Percentiles rank a stretch among this genome's conserved stretches.
These are phyloP conservation scores for Suillus paluster DNA, from an alignment of 768 basidiomycete species.

Conservation along the genomic window DNA sequence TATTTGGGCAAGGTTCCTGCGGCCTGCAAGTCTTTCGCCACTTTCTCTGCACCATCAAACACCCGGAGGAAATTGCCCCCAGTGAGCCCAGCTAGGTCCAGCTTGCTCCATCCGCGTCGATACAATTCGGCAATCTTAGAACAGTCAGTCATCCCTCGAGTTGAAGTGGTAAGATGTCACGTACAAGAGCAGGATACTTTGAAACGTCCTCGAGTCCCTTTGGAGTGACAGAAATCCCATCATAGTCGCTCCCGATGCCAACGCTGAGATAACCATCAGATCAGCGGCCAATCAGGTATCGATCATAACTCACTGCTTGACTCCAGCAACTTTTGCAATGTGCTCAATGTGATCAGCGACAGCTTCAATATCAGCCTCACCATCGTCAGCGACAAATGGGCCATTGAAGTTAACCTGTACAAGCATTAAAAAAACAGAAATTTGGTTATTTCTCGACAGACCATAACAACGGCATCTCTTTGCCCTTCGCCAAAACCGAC, in stretches of 20 bases:
- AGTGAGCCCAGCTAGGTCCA: slow-evolving; percentile 81
- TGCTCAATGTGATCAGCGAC: slow-evolving; percentile 92
- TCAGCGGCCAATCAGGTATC: too few relatives aligned
- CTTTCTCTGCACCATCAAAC: slow-evolving; percentile 73
- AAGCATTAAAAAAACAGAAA: slow-evolving; percentile 2
- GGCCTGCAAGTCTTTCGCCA: slow-evolving; percentile 62
- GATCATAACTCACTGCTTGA: slow-evolving; percentile 58
- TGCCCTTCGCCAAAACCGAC: slow-evolving; percentile 68
- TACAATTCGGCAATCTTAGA: slow-evolving; percentile 83
- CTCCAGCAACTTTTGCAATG: slow-evolving; percentile 74
- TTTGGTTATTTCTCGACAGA: slow-evolving; percentile 26
- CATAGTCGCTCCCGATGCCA: slow-evolving; percentile 85
- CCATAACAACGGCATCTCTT: slow-evolving; percentile 89
- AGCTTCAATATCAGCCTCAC: slow-evolving; percentile 63
- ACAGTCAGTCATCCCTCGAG: neutral
- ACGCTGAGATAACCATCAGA: slow-evolving; percentile 49
- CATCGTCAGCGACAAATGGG: slow-evolving; percentile 62
- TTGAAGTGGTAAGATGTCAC: neutral
- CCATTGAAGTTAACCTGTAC: slow-evolving; percentile 84
- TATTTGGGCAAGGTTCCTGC: slow-evolving; percentile 58
- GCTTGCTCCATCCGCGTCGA: slow-evolving; percentile 82
- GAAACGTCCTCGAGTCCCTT: slow-evolving; percentile 88
- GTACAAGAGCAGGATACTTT: slow-evolving; percentile 80
- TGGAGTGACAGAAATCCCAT: slow-evolving; percentile 71
- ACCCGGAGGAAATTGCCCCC: slow-evolving; percentile 88